Evolutionary conservation across 495 filamentous ascomycete species (phyloP).

Genomic region (Neurospora sp.): DNA sequence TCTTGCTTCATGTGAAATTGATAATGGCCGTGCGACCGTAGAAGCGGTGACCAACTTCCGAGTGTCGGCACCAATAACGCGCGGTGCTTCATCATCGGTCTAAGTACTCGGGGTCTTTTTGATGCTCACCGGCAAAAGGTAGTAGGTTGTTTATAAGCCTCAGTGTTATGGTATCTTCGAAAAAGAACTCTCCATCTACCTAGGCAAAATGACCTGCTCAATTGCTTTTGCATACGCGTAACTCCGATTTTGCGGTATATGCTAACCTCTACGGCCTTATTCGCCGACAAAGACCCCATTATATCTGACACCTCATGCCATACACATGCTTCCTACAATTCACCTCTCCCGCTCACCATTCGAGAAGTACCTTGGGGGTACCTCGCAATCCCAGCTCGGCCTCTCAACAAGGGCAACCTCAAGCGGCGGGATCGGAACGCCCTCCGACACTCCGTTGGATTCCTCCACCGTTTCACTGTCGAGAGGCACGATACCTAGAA

Average conservation of each 20-base stretch:
- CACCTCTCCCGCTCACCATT: constrained; percentile 45
- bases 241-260: neutral
- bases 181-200: neutral
- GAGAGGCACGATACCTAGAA: constrained; percentile 78
- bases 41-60: neutral
- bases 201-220: neutral
- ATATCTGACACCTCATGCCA: neutral
- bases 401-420: constrained; percentile 85
- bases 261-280: neutral
- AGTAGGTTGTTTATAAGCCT: neutral
- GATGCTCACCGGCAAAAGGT: neutral
- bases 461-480: constrained; percentile 25
- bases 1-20: neutral
- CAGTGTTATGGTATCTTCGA: neutral
- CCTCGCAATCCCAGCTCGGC: constrained; percentile 72
- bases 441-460: constrained; percentile 12
- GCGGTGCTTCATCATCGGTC: neutral
- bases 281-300: neutral
- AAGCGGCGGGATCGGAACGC: constrained; percentile 25
- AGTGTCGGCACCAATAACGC: neutral
- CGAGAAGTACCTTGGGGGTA: constrained; percentile 62
- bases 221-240: neutral
- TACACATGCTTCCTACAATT: neutral
- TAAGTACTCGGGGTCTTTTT: neutral
- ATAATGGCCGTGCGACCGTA: neutral